Conservation (phyloP, 306 rosid species). For the Coriaria nepalensis region DNA sequence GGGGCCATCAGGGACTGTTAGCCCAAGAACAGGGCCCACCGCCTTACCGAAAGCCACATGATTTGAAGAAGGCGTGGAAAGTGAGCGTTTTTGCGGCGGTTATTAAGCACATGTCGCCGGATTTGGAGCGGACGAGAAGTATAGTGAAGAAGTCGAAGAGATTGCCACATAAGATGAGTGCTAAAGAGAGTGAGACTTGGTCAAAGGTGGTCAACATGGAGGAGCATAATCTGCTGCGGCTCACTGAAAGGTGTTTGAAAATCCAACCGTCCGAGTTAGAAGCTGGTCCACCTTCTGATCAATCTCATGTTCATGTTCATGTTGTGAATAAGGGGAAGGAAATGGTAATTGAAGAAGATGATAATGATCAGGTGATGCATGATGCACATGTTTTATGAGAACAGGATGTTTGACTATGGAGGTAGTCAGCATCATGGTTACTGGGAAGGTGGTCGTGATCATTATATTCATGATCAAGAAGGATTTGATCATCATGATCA, state of each 20-base stretch:
- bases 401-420: no score
- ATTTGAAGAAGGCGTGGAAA: slow-evolving; percentile 59
- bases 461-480: no score
- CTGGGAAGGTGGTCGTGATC: no score
- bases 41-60: slow-evolving; percentile 50
- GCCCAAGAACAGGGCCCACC: slow-evolving; percentile 40
- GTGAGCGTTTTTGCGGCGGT: slow-evolving; percentile 42
- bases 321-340: background rate
- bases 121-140: slow-evolving; percentile 30
- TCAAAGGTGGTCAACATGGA: slow-evolving; percentile 40
- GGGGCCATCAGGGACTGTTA: slow-evolving; percentile 48
- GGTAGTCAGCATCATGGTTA: no score
- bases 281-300: no score
- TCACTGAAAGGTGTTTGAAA: slow-evolving; percentile 17
- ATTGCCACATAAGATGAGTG: slow-evolving; percentile 55
- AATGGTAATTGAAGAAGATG: no score
- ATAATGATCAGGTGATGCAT: no score
- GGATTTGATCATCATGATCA: slow-evolving; percentile 15
- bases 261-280: slow-evolving; percentile 5
- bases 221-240: slow-evolving; percentile 23
- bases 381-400: no score
- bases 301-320: no score
- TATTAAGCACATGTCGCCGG: slow-evolving; percentile 41
- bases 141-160: slow-evolving; percentile 38
- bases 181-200: slow-evolving; percentile 42